phyloP scores from a whole-genome alignment of 805 yeast species.

The Cyberlindnera mycetangii region DNA sequence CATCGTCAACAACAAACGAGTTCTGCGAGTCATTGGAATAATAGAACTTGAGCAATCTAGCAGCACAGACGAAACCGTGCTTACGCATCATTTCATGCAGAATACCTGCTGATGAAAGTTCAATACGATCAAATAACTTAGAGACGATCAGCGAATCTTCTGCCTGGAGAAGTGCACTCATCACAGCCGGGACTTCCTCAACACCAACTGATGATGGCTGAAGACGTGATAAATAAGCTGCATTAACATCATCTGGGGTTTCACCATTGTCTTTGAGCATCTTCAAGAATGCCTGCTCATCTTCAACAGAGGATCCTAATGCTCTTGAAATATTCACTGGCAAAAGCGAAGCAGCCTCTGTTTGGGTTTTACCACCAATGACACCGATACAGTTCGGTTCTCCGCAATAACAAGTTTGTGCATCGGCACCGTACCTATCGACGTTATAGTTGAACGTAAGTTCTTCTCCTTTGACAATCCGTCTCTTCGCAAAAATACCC shows the following conservation, averaged over 20 bases:
- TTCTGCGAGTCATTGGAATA: constrained; percentile 17
- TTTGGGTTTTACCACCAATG: constrained; percentile 96
- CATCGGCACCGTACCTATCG: constrained; percentile 92
- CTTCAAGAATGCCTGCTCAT: constrained; percentile 71
- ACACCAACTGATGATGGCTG: constrained; percentile 45
- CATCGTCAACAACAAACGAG: constrained; percentile 31
- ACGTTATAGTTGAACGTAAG: constrained; percentile 83
- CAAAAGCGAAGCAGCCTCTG: constrained; percentile 79
- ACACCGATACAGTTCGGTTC: constrained; percentile 89
- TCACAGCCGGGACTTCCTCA: constrained; percentile 72
- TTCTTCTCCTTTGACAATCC: constrained; percentile 77
- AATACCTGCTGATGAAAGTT: constrained; percentile 48
- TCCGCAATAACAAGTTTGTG: constrained; percentile 94
- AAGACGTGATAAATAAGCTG: constrained; percentile 60
- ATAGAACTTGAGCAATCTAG: constrained; percentile 48
- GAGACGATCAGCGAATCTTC: constrained; percentile 63
- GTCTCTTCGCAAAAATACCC: constrained; percentile 90
- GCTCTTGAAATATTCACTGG: constrained; percentile 87
- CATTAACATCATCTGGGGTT: constrained; percentile 56
- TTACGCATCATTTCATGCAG: constrained; percentile 63
- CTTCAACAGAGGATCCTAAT: constrained; percentile 64
- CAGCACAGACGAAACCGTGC: constrained; percentile 84
- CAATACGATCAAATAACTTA: constrained; percentile 67
- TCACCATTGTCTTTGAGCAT: constrained; percentile 49
- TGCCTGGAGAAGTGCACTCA: constrained; percentile 76